These are phyloP conservation scores for Candida manassasensis DNA, from an alignment of 805 yeast species.

Conservation along the genomic window DNA sequence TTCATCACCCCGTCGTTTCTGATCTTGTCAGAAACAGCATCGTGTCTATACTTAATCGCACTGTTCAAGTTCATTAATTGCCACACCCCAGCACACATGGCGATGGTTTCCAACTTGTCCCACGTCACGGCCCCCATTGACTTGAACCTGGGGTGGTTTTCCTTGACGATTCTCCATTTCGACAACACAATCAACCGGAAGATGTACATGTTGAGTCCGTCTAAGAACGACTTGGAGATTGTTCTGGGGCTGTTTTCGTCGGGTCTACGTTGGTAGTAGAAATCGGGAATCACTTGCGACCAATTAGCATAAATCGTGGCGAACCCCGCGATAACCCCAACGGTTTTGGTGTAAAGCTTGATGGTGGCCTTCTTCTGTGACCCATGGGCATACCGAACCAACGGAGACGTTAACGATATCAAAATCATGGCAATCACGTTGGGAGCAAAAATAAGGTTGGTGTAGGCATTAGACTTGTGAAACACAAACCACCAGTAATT, in stretches of 20 bases:
- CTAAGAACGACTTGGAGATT: conserved; percentile 22
- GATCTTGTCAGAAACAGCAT: conserved; percentile 13
- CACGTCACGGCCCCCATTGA: conserved; percentile 23
- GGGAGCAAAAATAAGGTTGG: conserved; percentile 34
- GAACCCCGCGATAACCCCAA: conserved; percentile 34
- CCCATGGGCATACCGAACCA: conserved; percentile 14
- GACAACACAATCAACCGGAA: conserved; percentile 31
- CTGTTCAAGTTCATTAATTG: conserved; percentile 36
- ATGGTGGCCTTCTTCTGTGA: conserved; percentile 11
- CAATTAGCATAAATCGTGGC: conserved; percentile 21
- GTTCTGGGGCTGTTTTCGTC: conserved; percentile 13
- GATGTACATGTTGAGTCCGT: conserved; percentile 29
- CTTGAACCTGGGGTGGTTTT: conserved; percentile 32
- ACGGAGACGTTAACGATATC: conserved; percentile 30
- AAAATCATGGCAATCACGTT: conserved; percentile 31
- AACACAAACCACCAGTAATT: conserved; percentile 17
- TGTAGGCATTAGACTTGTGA: conserved; percentile 25
- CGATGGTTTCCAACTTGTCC: conserved; percentile 27
- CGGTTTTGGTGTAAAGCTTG: conserved; percentile 29
- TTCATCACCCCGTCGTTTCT: conserved; percentile 14
- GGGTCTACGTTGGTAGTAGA: conserved; percentile 9
- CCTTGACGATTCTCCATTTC: conserved; percentile 40
- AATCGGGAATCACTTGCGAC: conserved; percentile 17
- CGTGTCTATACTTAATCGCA: conserved; percentile 18
- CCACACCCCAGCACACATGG: conserved; percentile 33